These are phyloP conservation scores for Ogataea saltuana DNA, from an alignment of 805 yeast genomes.

Conservation along the genomic window DNA sequence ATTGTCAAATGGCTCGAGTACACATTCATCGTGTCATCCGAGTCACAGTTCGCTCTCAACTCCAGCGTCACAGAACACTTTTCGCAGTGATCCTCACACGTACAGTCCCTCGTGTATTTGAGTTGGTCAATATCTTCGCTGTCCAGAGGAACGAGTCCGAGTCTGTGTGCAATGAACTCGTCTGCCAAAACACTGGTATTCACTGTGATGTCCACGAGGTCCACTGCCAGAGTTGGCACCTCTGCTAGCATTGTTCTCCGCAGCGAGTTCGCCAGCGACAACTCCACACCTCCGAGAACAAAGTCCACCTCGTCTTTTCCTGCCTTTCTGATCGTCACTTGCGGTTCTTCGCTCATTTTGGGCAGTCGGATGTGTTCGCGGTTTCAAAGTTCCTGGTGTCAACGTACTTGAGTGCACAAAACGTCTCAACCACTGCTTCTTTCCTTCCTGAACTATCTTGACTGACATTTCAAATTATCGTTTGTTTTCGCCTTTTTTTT, in stretches of 20 bases:
- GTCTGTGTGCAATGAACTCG: slow-evolving; percentile 91
- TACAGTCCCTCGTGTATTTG: slow-evolving; percentile 91
- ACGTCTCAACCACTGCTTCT: no score
- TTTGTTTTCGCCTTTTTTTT: slow-evolving; percentile 3
- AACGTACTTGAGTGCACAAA: neutral
- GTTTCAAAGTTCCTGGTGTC: neutral
- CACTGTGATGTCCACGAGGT: slow-evolving; percentile 88
- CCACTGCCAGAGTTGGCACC: slow-evolving; percentile 95
- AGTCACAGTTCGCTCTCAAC: slow-evolving; percentile 80
- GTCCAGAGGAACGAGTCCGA: slow-evolving; percentile 88
- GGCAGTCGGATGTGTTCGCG: slow-evolving; percentile 3
- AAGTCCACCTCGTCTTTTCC: slow-evolving; percentile 88
- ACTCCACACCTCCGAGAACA: slow-evolving; percentile 81
- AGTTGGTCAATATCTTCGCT: slow-evolving; percentile 81
- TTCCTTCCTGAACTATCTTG: no score
- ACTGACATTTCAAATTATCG: no score
- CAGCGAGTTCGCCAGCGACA: slow-evolving; percentile 88
- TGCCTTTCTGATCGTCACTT: slow-evolving; percentile 84
- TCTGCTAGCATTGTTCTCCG: slow-evolving; percentile 93
- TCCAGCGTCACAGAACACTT: slow-evolving; percentile 89
- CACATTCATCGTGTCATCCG: slow-evolving; percentile 85
- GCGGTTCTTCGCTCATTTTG: slow-evolving; percentile 54
- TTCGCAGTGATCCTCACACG: slow-evolving; percentile 96
- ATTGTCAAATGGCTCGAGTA: slow-evolving; percentile 78
- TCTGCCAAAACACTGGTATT: slow-evolving; percentile 96